These are phyloP conservation scores for Saturnispora zaruensis DNA, from an alignment of 805 yeast genomes.

Conservation along the genomic window DNA sequence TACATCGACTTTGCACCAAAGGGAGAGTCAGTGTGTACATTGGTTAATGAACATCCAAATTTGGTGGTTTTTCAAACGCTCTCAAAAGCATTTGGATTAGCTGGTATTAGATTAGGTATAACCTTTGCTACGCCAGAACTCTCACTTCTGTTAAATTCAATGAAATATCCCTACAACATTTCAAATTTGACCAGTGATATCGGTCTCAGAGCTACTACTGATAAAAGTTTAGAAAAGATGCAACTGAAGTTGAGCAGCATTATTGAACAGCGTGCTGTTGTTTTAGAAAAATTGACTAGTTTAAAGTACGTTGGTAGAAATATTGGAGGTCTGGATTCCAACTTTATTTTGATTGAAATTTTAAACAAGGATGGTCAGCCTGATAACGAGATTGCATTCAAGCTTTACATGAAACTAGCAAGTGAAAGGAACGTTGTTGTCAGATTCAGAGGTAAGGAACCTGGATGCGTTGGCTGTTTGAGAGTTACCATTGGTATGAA, in stretches of 20 bases:
- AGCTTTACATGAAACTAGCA: constrained; percentile 65
- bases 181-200: constrained; percentile 70
- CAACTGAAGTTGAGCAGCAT: constrained; percentile 41
- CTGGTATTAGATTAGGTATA: constrained; percentile 86
- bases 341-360: constrained; percentile 71
- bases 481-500: constrained; percentile 82
- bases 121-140: constrained; percentile 57
- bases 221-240: constrained; percentile 54
- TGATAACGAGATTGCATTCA: constrained; percentile 55
- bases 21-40: constrained; percentile 64
- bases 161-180: constrained; percentile 95
- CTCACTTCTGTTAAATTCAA: constrained; percentile 64
- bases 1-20: constrained; percentile 74
- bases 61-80: constrained; percentile 85
- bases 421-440: constrained; percentile 69
- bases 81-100: constrained; percentile 92
- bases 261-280: constrained; percentile 43
- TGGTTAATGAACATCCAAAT: constrained; percentile 75
- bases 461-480: constrained; percentile 81
- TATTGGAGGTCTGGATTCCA: constrained; percentile 81
- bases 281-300: constrained; percentile 45
- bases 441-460: constrained; percentile 84
- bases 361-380: constrained; percentile 56
- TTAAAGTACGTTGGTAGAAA: constrained; percentile 61
- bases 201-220: constrained; percentile 63